A percentile compares a stretch with the other conserved stretches of the same genome.
Evolutionary conservation across 2,329 filamentous ascomycete genomes (phyloP).

Genomic region (Knoxdaviesia proteae): DNA sequence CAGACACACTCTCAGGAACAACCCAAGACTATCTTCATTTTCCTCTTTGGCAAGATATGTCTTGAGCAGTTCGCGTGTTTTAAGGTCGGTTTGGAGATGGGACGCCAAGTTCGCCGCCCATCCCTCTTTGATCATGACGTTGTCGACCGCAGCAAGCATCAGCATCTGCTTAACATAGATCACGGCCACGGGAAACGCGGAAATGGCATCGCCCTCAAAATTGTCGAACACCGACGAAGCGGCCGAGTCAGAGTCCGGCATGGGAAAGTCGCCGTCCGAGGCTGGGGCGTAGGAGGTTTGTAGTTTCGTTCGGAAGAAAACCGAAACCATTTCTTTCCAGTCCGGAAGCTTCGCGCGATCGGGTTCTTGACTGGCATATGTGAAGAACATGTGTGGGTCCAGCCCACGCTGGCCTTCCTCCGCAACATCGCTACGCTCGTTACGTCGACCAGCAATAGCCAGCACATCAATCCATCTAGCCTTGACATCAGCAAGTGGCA

Average conservation of each 20-base stretch:
- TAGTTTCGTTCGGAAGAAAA: conserved; percentile 25
- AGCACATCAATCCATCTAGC: conserved; percentile 80
- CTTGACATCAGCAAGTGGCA: conserved; percentile 57
- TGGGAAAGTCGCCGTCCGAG: conserved; percentile 13
- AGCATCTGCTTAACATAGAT: conserved; percentile 40
- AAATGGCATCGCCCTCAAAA: conserved; percentile 22
- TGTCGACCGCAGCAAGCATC: conserved; percentile 24
- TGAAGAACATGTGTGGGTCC: conserved; percentile 38
- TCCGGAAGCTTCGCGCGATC: conserved; percentile 17
- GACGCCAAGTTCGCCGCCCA: conserved; percentile 70
- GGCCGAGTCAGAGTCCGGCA: conserved; percentile 9
- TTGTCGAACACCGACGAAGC: conserved; percentile 17
- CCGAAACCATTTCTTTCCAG: conserved; percentile 27
- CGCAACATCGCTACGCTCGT: conserved; percentile 60
- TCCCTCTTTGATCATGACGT: conserved; percentile 45
- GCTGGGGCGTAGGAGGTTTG: conserved; percentile 1
- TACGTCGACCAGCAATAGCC: conserved; percentile 44
- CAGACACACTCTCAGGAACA: conserved; percentile 32
- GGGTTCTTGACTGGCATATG: conserved; percentile 20
- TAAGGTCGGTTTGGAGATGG: conserved; percentile 47
- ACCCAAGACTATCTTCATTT: conserved; percentile 14
- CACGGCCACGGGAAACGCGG: conserved; percentile 47
- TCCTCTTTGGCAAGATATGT: conserved; percentile 25
- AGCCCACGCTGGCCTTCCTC: conserved; percentile 83
- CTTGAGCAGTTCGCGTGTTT: conserved; percentile 37